Evolutionary conservation across 2,329 filamentous ascomycete genomes (phyloP), one percentile per base, ranked within the genome.

Genomic region (Cephalotrichum gorgonifer): DNA sequence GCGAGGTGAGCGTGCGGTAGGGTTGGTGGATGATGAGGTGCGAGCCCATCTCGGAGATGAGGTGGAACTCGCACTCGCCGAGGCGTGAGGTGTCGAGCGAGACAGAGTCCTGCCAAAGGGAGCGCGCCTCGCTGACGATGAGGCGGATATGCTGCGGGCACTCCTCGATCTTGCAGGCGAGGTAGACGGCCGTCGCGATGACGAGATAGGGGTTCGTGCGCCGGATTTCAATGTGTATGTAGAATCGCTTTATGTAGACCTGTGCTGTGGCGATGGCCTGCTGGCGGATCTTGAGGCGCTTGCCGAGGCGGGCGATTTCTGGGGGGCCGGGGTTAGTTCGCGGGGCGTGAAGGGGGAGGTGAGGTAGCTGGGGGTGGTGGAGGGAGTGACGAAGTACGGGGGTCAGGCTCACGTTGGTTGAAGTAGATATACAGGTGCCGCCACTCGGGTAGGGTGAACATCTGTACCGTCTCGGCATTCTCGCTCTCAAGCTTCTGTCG

Each of bases 111-210:
- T 87, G 83, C 88, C 88, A 95, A 52, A 94, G 75, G 51, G 85
- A 79, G 30, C 88, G 82, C 3, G 90, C 88, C 64, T 98, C 93
- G 43, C 81, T 84, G 11, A 93, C 83, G 51, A 98, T 84, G 54
- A 95, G 78, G 27, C 93, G 81, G 59, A 98, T 97, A 64, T 98
- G 93, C 64, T 97, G 91, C 3, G 93, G 93, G 46, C 84, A 90
- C 65, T 98, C 93, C 65, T 98, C 93, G 81, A 95, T 95, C 69
- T 98, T 98, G 71, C 89, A 95, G 20, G 93, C 90, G 31, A 98
- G 74, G 64, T 98, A 98, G 52, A 97, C 77, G 5, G 91, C 87
- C 1, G 93, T 97, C n/a, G 89, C 85, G 55, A 95, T 78, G 51
- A 97, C 81, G 31, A 97, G 81, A 62, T 95, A 95, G 4, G 91